Evolutionary conservation across 108 stramenopile genomes (phyloP).

Genomic region (Cyclotella choctawhatcheeana): DNA sequence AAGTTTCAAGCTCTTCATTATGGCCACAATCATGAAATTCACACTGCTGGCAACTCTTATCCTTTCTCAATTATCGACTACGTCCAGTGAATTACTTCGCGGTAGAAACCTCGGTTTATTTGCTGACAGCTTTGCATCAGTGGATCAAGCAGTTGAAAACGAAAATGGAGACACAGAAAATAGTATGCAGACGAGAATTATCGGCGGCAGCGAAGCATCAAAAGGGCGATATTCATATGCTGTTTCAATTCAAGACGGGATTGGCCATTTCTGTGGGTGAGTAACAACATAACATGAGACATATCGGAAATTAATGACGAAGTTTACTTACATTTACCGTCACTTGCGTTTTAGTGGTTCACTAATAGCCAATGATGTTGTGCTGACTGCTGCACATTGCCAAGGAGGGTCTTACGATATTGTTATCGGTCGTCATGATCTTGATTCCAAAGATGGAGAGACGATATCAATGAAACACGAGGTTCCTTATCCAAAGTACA

Average conservation of each 20-base stretch:
- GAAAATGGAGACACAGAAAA: too few relatives aligned
- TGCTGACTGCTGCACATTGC: constrained; percentile 41
- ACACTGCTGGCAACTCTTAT: too few relatives aligned
- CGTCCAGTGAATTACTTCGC: too few relatives aligned
- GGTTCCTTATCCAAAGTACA: constrained; percentile 26
- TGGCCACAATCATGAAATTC: too few relatives aligned
- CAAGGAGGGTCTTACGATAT: constrained; percentile 10
- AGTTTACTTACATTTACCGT: neutral
- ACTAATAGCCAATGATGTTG: constrained; percentile 29
- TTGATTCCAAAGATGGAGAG: constrained; percentile 15
- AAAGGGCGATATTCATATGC: constrained; percentile 29
- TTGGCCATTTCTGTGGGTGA: constrained; percentile 3
- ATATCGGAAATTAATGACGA: neutral
- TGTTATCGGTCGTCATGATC: constrained; percentile 27
- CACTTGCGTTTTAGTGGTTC: constrained; percentile 9
- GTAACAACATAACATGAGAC: neutral
- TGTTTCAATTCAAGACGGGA: constrained; percentile 6
- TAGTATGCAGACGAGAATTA: too few relatives aligned
- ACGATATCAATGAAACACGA: neutral
- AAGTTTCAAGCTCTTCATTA: too few relatives aligned
- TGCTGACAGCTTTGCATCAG: too few relatives aligned
- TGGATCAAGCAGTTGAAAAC: too few relatives aligned
- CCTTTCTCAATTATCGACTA: too few relatives aligned
- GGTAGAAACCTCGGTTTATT: too few relatives aligned
- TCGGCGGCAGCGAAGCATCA: constrained; percentile 17